These are phyloP conservation scores for Pyrenophora seminiperda DNA, from an alignment of 2,329 filamentous ascomycete genomes.

Conservation along the genomic window DNA sequence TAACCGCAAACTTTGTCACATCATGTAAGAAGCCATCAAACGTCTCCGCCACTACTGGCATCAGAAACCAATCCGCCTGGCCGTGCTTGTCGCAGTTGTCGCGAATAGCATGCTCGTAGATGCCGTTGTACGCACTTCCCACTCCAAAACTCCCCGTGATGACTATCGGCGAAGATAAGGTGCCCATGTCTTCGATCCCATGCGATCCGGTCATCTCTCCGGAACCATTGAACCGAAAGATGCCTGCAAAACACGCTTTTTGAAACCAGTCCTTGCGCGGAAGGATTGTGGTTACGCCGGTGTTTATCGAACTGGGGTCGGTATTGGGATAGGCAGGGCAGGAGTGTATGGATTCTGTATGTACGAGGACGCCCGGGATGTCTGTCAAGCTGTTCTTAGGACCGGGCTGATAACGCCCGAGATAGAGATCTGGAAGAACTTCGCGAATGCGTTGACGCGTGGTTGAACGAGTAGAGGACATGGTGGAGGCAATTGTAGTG, in stretches of 20 bases:
- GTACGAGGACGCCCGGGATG: conserved; percentile 51
- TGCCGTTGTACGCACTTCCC: conserved; percentile 63
- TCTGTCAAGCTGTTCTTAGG: conserved; percentile 53
- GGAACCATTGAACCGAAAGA: conserved; percentile 67
- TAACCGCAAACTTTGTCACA: conserved; percentile 60
- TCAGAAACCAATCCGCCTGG: conserved; percentile 59
- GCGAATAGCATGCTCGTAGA: conserved; percentile 61
- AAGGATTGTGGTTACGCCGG: conserved; percentile 53
- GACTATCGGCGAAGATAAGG: conserved; percentile 64
- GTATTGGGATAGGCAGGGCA: conserved; percentile 38
- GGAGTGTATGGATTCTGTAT: conserved; percentile 47
- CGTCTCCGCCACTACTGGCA: conserved; percentile 66
- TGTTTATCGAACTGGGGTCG: conserved; percentile 44
- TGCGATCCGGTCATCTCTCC: conserved; percentile 67
- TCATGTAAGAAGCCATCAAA: conserved; percentile 68
- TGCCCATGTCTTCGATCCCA: conserved; percentile 66
- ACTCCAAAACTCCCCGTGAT: conserved; percentile 65
- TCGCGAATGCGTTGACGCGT: conserved; percentile 46
- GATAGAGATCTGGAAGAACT: conserved; percentile 45
- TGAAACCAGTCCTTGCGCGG: conserved; percentile 51
- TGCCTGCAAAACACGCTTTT: conserved; percentile 50
- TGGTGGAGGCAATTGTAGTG: neutral
- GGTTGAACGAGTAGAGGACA: conserved; percentile 14
- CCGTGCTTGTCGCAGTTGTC: conserved; percentile 51
- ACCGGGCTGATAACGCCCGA: conserved; percentile 48